phyloP scores from a whole-genome alignment of 2,329 filamentous ascomycete species.

The Corniculantispora saksenae region DNA sequence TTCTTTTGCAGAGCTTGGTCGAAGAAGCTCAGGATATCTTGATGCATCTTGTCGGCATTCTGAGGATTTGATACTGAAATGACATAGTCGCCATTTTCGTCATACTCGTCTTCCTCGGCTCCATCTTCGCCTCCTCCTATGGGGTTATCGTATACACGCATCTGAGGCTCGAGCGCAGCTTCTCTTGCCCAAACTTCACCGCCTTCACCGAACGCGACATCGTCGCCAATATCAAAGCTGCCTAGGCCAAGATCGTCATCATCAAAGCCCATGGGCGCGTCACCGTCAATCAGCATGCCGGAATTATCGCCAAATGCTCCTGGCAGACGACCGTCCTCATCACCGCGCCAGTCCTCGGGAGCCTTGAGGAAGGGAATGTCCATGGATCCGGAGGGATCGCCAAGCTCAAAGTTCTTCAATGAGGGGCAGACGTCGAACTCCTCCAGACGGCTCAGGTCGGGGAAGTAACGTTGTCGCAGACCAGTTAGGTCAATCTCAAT shows the following conservation, averaged over 20 bases:
- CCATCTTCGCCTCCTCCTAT: constrained; percentile 64
- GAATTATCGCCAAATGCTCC: constrained; percentile 66
- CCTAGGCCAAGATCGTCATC: constrained; percentile 71
- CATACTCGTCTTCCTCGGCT: constrained; percentile 37
- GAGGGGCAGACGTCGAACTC: constrained; percentile 92
- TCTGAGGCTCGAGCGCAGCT: constrained; percentile 82
- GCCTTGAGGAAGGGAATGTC: constrained; percentile 92
- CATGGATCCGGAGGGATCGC: constrained; percentile 78
- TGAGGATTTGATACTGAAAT: constrained; percentile 72
- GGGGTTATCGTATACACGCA: constrained; percentile 72
- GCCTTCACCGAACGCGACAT: constrained; percentile 89
- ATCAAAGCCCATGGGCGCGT: constrained; percentile 75
- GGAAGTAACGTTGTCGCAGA: constrained; percentile 81
- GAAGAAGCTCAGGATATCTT: constrained; percentile 97
- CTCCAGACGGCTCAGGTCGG: constrained; percentile 74
- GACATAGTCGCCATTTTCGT: constrained; percentile 70
- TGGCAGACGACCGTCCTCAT: constrained; percentile 61
- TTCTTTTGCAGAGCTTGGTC: constrained; percentile 96
- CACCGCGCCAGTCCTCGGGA: constrained; percentile 79
- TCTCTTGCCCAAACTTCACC: constrained; percentile 95
- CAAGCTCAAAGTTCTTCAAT: constrained; percentile 89
- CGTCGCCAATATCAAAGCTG: constrained; percentile 68
- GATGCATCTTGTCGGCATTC: constrained; percentile 71
- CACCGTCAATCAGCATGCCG: constrained; percentile 82
- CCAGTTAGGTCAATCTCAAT: constrained; percentile 77